Conservation (phyloP, 2,329 filamentous ascomycete species). For the Periconia sp. region DNA sequence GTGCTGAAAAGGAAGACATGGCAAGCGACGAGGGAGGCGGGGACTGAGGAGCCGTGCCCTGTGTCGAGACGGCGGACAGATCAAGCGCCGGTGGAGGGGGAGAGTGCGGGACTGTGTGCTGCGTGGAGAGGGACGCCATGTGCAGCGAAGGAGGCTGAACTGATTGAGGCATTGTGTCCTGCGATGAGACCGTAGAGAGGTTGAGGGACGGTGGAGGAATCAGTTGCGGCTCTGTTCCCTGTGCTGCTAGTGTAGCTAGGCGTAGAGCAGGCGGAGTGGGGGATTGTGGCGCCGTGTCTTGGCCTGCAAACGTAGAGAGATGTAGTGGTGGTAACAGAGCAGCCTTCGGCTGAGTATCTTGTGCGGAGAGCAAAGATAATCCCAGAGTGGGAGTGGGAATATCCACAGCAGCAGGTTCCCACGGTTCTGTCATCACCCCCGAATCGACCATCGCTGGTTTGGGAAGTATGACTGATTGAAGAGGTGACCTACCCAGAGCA, state of each 20-base stretch:
- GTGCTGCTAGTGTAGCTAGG: slow-evolving; percentile 26
- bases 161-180: slow-evolving; percentile 20
- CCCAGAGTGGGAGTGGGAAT: slow-evolving; percentile 20
- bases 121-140: slow-evolving; percentile 19
- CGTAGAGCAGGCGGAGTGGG: slow-evolving; percentile 21
- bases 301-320: slow-evolving; percentile 27
- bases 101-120: slow-evolving; percentile 26
- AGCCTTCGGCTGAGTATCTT: slow-evolving; percentile 31
- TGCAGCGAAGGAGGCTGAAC: slow-evolving; percentile 11
- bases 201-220: slow-evolving; percentile 18
- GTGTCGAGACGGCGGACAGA: slow-evolving; percentile 16
- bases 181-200: slow-evolving; percentile 20
- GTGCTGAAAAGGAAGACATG: slow-evolving; percentile 19
- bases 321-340: slow-evolving; percentile 21
- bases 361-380: slow-evolving; percentile 34
- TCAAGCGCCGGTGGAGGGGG: slow-evolving; percentile 18
- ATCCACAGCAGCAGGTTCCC: slow-evolving; percentile 48
- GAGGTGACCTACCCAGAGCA: slow-evolving; percentile 26
- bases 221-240: slow-evolving; percentile 32
- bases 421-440: slow-evolving; percentile 67
- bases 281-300: slow-evolving; percentile 29
- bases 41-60: slow-evolving; percentile 13
- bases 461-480: slow-evolving; percentile 22
- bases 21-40: slow-evolving; percentile 9
- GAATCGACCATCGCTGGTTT: slow-evolving; percentile 63